Evolutionary conservation across 352 stramenopile genomes (phyloP).

Genomic region (Pythium biforme): DNA sequence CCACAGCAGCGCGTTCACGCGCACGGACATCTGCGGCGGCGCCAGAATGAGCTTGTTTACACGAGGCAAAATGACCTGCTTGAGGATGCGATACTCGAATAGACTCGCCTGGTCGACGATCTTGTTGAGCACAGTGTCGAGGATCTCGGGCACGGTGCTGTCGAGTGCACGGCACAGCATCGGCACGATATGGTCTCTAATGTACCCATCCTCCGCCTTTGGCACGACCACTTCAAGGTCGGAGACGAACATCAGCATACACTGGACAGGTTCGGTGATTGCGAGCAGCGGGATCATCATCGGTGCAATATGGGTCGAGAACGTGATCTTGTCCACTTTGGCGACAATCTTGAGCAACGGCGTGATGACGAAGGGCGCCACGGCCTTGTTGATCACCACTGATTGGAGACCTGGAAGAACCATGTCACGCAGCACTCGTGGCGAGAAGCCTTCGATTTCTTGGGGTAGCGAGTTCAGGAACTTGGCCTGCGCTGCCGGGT

Average conservation of each 20-base stretch:
- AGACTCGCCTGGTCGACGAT: conserved; percentile 85
- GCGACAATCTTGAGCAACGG: conserved; percentile 86
- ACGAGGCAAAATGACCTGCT: conserved; percentile 82
- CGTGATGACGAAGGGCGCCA: conserved; percentile 86
- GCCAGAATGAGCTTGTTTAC: conserved; percentile 87
- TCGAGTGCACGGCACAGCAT: conserved; percentile 85
- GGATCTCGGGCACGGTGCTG: conserved; percentile 81
- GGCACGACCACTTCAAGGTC: conserved; percentile 79
- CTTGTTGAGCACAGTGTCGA: conserved; percentile 88
- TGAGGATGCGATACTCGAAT: conserved; percentile 88
- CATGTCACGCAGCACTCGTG: conserved; percentile 81
- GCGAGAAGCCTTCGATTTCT: conserved; percentile 75
- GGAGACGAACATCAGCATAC: conserved; percentile 90
- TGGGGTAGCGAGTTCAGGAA: conserved; percentile 74
- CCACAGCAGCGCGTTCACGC: conserved; percentile 85
- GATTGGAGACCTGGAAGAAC: conserved; percentile 77
- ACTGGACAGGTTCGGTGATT: conserved; percentile 86
- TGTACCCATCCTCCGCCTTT: conserved; percentile 86
- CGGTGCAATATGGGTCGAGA: conserved; percentile 66
- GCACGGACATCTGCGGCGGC: conserved; percentile 77
- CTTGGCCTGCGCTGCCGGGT: conserved; percentile 76
- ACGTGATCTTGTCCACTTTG: conserved; percentile 86
- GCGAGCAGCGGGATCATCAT: conserved; percentile 82
- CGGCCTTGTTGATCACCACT: conserved; percentile 82
- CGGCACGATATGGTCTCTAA: conserved; percentile 86